Conservation (phyloP, 257 asterid genomes). For the Nemophila menziesii region DNA sequence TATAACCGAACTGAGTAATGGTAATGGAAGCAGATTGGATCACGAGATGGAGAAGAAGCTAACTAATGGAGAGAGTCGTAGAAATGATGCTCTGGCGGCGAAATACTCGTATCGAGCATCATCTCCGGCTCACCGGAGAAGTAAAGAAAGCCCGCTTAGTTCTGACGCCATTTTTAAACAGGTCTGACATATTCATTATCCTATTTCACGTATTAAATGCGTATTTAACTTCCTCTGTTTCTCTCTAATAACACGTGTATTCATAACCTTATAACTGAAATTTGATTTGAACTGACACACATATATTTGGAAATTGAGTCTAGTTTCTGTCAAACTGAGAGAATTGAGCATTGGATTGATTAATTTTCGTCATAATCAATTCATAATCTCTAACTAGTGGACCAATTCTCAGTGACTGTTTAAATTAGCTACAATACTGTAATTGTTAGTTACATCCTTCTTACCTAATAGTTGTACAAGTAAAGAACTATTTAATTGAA, state of each 20-base stretch:
- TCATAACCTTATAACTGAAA: no score
- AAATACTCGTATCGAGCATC: constrained; percentile 52
- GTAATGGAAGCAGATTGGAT: background rate
- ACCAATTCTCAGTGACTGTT: no score
- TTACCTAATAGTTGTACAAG: no score
- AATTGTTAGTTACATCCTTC: no score
- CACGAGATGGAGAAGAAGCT: background rate
- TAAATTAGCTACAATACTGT: no score
- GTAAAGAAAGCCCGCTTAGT: constrained; percentile 90
- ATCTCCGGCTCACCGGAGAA: constrained; percentile 77
- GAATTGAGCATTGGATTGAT: no score
- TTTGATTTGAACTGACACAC: background rate
- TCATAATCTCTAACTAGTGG: no score
- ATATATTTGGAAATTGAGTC: no score
- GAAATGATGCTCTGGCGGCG: constrained; percentile 14
- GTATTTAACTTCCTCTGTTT: background rate
- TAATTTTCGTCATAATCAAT: no score
- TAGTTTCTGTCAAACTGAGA: no score
- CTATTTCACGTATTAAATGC: background rate
- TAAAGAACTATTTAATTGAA: no score
- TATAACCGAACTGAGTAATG: background rate
- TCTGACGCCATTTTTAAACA: constrained; percentile 90
- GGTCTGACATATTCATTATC: constrained; percentile 22
- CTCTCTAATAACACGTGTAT: no score
- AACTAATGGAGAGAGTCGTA: background rate